Base-by-base conservation (phyloP, 768 basidiomycete species). In the Leucosporidium scottii region DNA sequence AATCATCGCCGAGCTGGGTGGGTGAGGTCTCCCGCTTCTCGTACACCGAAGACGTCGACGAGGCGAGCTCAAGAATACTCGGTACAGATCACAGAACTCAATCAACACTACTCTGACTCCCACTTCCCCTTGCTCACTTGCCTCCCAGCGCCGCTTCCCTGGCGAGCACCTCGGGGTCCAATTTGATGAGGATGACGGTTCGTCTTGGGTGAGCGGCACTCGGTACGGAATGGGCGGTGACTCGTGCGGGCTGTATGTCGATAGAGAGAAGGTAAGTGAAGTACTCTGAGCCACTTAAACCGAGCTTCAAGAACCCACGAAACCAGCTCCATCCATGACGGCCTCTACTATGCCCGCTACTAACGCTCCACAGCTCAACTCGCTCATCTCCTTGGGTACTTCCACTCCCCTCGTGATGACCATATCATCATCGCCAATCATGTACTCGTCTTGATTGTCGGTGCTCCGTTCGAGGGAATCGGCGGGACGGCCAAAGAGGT, bases 361-460 rank as follows among this genome's bases (percentile, higher is more conserved):
- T 76, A 94, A 89, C 4, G 96, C 97, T n/a, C 92, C 96, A 76
- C 93, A 97, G 74, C 89, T 93, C 49, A 99, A 83, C 75, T 89
- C 87, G 75, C 87, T 90, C 85, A 99, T 86, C 76, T 99, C 96
- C 74, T 85, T 86, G 27, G 96, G 96, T 20, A 98, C 89, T 36
- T 92, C 91, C 68, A 99, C 91, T 72, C 91, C 83, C 66, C 91
- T 86, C 70, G 96, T 93, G 71, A 97, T 82, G 27, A 87, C 84
- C 17, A 96, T 93, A 76, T 93, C 90, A 78, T 99, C 97, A 82
- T 97, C 89, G 67, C 94, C 89, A 71, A 99, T 89, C 96, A 98
- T 98, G 79, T 97, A 99, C 82, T 99, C 96, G 76, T 98, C 94
- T 25, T 90, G 87, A 67, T 94, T 91, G 78, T 96, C 93, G 0